Evolutionary conservation across 176 grass and related monocot genomes (phyloP).

Genomic region (Cenchrus fungigraminus): DNA sequence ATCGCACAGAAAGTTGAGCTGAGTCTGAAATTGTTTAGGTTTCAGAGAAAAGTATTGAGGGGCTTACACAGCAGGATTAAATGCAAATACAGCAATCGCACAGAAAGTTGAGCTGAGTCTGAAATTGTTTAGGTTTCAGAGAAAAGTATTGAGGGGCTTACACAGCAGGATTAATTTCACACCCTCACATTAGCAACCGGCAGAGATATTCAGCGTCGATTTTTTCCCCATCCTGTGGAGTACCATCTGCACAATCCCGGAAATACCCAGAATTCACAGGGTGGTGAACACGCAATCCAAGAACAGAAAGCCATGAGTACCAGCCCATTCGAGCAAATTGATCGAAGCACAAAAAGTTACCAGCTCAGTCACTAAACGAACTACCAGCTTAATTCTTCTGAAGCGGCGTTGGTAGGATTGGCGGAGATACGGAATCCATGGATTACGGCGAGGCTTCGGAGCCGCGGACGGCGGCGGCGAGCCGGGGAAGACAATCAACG

Average conservation of each 20-base stretch:
- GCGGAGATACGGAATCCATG: neutral
- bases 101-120: neutral
- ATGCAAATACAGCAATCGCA: neutral
- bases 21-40: neutral
- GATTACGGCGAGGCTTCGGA: neutral
- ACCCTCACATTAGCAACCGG: neutral
- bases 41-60: no score
- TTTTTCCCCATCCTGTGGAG: neutral
- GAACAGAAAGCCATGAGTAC: neutral
- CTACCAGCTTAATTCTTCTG: neutral
- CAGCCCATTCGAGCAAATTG: neutral
- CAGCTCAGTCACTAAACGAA: neutral
- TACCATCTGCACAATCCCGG: neutral
- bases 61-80: neutral
- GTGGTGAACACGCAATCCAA: neutral
- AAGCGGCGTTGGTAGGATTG: neutral
- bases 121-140: neutral
- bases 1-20: neutral
- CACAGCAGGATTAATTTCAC: neutral
- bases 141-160: no score
- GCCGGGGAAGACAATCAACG: neutral
- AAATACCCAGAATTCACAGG: neutral
- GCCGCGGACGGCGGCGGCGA: neutral
- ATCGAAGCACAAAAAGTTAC: neutral
- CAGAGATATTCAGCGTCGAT: slow-evolving; percentile 2